Base-by-base conservation (phyloP, 1,284 basidiomycete species). In the Cryptococcus amylolentus region DNA sequence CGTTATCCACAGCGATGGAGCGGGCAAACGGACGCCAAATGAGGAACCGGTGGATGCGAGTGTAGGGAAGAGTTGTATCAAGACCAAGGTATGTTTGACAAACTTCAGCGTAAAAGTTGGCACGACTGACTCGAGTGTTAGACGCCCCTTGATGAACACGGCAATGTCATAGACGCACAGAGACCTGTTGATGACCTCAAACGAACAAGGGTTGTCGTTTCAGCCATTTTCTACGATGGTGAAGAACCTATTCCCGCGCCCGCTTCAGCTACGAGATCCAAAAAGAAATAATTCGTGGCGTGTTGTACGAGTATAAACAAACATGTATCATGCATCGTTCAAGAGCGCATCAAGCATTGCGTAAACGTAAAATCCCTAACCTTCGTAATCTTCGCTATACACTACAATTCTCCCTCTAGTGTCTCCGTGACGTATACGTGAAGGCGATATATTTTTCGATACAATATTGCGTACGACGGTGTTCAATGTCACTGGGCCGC, bases 201-300 rank as follows among this genome's bases (percentile, higher is more conserved):
- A 45, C 79, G 81, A 28, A 85, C 88, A 69, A 84, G 84, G 58
- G 78, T 93, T 38, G 77, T 84, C 44, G 86, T 92, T 38, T 87
- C 88, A 77, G 89, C 85, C 64, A 88, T 86, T 69, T 84, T 91
- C 38, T 92, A 91, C 63, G 89, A 91, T 60, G 85, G 86, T 57
- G 89, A 91, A 60, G 73, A 76, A 46, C 73, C 74, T 2, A 60
- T 64, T 5, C 47, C 54, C 28, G 44, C 59, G 16, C 45, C 59
- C 35, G 39, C 53, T 9, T 39, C 39, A 5, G 49, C 55, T 13
- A 58, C 54, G 7, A 37, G 60, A 13, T 57, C 60, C 18, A 61
- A 56, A 44, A 61, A 58, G 51, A 61, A 57, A 45, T 61, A 37
- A 51, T 14, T 14, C 2, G 18, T 46, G 8, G 8, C 16, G 47